A percentile compares a stretch with the other conserved stretches of the same genome.
Evolutionary conservation across 306 rosid genomes (phyloP).

Genomic region (Begonia masoniana): DNA sequence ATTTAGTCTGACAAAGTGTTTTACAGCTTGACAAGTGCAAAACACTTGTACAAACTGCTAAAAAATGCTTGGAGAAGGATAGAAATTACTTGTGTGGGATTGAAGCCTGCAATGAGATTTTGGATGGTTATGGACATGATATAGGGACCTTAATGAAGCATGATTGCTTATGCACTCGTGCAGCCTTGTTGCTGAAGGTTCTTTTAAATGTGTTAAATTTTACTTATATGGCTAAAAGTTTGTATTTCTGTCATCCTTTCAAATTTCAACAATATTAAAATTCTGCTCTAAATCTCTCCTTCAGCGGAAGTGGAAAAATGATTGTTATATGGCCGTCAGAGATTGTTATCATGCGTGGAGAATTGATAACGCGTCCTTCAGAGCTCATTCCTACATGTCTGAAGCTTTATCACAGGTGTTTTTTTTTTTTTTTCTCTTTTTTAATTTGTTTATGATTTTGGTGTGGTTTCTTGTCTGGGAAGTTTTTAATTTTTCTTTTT

Average conservation of each 20-base stretch:
- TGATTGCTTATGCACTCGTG: conserved; percentile 64
- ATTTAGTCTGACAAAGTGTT: background rate
- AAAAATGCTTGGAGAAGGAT: conserved; percentile 41
- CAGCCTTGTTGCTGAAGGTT: conserved; percentile 79
- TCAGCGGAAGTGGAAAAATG: conserved; percentile 97
- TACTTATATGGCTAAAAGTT: conserved; percentile 9
- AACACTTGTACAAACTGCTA: conserved; percentile 51
- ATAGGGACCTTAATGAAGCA: conserved; percentile 39
- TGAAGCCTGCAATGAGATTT: conserved; percentile 84
- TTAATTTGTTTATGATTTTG: conserved; percentile 2
- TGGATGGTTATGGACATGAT: conserved; percentile 44
- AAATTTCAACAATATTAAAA: background rate
- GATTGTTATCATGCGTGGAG: conserved; percentile 73
- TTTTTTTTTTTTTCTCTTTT: conserved; percentile 6
- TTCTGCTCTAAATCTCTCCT: background rate
- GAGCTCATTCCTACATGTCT: conserved; percentile 56
- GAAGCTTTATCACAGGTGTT: conserved; percentile 88
- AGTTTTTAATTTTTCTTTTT: background rate
- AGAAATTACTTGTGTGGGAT: conserved; percentile 45
- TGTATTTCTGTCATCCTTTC: background rate
- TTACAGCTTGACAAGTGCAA: conserved; percentile 76
- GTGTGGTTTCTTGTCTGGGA: background rate
- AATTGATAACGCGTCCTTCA: conserved; percentile 45
- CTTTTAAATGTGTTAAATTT: conserved; percentile 8
- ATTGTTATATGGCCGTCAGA: conserved; percentile 81